Evolutionary conservation across 1,284 basidiomycete genomes (phyloP), one percentile per base, ranked within the genome.

Genomic region (Leccinum laetum): DNA sequence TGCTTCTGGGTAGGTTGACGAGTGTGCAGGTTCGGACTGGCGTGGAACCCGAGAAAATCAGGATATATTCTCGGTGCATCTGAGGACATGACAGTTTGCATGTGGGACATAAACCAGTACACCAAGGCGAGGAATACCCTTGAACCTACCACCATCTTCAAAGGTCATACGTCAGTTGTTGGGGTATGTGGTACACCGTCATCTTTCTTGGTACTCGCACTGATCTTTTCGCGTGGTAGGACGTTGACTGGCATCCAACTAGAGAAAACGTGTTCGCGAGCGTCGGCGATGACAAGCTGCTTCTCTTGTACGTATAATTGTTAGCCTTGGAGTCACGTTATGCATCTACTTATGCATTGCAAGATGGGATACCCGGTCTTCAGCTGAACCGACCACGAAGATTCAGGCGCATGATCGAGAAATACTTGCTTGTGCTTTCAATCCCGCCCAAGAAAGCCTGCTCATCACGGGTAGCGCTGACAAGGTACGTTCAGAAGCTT

Each of bases 81-180:
- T 5, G 96, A 99, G 77, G 97, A 99, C 78, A 94, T 92, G 80
- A 98, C 96, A 1, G 89, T 99, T 37, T 98, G 96, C 72, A 90
- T 96, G 74, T 99, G 97, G 97, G 97, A 99, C 78, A 83, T 99
- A 58, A 94, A 93, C 75, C 86, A 89, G 5, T 99, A 97, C 78
- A 86, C 90, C 26, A 99, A 96, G 79, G 84, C 84, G 32, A 92
- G 90, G 68, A 84, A 84, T 29, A 86, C 88, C 2, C 83, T 99
- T 18, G 90, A 96, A 67, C 96, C 98, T 8, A 83, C 92, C 2
- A 87, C 83, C 58, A 85, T 92, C 18, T 99, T 94, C 82, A 87
- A 86, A 66, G 97, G 96, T 0, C 96, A 98, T 76, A 89, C 89
- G 0, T 91, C 93, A 26, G 89, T 95, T 55, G 96, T 98, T 62